Conservation (phyloP, 129 eudicot genomes). For the Saposhnikovia divaricata region DNA sequence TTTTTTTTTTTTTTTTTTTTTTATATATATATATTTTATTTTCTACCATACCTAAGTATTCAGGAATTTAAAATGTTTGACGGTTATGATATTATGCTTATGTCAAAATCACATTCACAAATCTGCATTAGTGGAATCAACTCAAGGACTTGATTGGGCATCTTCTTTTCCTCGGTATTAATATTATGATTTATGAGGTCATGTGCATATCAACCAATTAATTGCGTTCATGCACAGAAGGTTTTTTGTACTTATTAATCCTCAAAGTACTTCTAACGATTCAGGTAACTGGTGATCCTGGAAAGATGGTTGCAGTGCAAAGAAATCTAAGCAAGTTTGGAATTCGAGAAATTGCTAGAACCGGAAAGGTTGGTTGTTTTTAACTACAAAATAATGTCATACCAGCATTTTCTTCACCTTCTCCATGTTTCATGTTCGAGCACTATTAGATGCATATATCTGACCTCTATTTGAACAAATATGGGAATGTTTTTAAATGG, state of each 20-base stretch:
- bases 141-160: not conserved
- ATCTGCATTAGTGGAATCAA: not conserved
- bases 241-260: not conserved
- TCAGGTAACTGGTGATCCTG: conserved; percentile 99
- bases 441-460: not conserved
- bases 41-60: not conserved
- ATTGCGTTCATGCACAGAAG: not conserved
- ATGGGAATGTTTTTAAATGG: not conserved
- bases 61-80: not conserved
- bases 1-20: too few species aligned
- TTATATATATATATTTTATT: too few species aligned
- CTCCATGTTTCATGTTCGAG: not conserved
- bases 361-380: conserved; percentile 66
- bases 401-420: not conserved
- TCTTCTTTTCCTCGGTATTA: not conserved
- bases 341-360: conserved; percentile 79
- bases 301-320: conserved; percentile 76
- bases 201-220: not conserved
- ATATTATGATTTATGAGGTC: not conserved
- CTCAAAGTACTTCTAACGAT: not conserved
- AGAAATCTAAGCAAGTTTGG: conserved; percentile 83
- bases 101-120: not conserved
- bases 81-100: not conserved
- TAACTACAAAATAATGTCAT: not conserved
- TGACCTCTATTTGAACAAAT: not conserved